A percentile compares a stretch with the other conserved stretches of the same genome.
Evolutionary conservation across 352 stramenopile species (phyloP).

Genomic region (Phytophthora pistaciae): DNA sequence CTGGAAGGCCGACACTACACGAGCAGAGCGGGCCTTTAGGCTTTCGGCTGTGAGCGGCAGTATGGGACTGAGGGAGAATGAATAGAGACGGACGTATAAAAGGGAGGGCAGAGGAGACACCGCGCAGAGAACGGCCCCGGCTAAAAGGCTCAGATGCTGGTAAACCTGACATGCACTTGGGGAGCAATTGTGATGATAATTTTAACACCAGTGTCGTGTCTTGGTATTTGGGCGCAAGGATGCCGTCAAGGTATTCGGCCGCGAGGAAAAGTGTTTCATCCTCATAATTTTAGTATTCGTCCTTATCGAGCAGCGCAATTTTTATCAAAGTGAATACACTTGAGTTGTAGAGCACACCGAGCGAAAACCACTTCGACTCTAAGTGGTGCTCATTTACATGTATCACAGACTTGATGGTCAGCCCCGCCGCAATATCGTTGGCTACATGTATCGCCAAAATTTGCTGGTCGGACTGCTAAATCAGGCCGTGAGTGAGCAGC

Average conservation of each 20-base stretch:
- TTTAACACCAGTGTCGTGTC: neutral
- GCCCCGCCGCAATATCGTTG: too few relatives aligned
- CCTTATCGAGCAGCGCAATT: too few relatives aligned
- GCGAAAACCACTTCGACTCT: neutral
- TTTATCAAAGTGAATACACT: neutral
- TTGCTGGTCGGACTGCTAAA: neutral
- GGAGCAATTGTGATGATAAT: neutral
- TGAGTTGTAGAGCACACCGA: neutral
- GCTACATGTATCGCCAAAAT: too few relatives aligned
- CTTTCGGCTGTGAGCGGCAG: too few relatives aligned
- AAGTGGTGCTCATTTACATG: neutral
- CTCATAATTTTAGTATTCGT: too few relatives aligned
- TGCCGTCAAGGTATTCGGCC: too few relatives aligned
- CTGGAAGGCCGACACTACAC: neutral
- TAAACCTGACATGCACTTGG: neutral
- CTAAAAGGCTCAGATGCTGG: constrained; percentile 3
- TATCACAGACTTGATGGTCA: neutral
- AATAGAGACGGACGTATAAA: constrained; percentile 30
- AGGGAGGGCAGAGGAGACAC: constrained; percentile 2
- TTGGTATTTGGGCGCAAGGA: too few relatives aligned
- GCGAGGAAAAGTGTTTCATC: too few relatives aligned
- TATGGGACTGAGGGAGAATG: constrained; percentile 9
- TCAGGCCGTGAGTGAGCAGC: neutral
- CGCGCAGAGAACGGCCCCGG: constrained; percentile 5
- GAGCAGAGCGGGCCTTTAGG: too few relatives aligned